A percentile compares a stretch with the other conserved stretches of the same genome.
phyloP scores from a whole-genome alignment of 139 green algal species.

The Tetradesmus lagerheimii region DNA sequence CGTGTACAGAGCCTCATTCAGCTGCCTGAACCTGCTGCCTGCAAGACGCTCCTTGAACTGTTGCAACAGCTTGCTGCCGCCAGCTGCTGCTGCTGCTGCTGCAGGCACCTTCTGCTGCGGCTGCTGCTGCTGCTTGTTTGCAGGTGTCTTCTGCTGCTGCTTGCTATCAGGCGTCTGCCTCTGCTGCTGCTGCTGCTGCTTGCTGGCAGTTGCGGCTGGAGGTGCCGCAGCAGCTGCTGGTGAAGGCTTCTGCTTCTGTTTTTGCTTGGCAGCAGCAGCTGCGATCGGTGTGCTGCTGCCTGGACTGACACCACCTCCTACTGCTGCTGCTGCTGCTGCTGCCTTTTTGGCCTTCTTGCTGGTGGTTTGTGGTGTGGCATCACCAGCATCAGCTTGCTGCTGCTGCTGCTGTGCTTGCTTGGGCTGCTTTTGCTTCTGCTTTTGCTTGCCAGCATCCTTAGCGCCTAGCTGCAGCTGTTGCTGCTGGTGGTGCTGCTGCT shows the following conservation, averaged over 20 bases:
- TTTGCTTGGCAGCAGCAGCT: not conserved
- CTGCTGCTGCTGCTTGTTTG: not conserved
- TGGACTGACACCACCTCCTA: not conserved
- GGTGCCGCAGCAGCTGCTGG: not conserved
- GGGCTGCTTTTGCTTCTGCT: not conserved
- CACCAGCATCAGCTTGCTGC: not conserved
- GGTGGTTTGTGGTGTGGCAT: not conserved
- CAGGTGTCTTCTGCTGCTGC: not conserved
- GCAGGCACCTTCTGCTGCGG: not conserved
- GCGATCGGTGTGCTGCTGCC: conserved; percentile 4
- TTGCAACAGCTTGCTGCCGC: conserved; percentile 64
- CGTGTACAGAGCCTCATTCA: conserved; percentile 99
- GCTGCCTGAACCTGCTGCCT: conserved; percentile 87
- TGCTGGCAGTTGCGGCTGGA: not conserved
- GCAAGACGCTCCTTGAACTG: conserved; percentile 80
- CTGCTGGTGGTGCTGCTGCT: conserved; percentile 39
- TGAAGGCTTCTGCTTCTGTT: not conserved
- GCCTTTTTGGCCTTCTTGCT: not conserved
- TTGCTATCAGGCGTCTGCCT: not conserved
- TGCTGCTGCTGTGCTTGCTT: conserved; percentile 35
- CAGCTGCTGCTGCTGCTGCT: not conserved
- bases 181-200: not conserved
- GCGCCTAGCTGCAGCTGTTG: conserved; percentile 3
- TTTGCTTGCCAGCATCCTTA: not conserved
- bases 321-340: not conserved